A percentile compares a stretch with the other conserved stretches of the same genome.
Evolutionary conservation across 2,329 filamentous ascomycete genomes (phyloP).

Genomic region (Dothiorella sarmentorum): DNA sequence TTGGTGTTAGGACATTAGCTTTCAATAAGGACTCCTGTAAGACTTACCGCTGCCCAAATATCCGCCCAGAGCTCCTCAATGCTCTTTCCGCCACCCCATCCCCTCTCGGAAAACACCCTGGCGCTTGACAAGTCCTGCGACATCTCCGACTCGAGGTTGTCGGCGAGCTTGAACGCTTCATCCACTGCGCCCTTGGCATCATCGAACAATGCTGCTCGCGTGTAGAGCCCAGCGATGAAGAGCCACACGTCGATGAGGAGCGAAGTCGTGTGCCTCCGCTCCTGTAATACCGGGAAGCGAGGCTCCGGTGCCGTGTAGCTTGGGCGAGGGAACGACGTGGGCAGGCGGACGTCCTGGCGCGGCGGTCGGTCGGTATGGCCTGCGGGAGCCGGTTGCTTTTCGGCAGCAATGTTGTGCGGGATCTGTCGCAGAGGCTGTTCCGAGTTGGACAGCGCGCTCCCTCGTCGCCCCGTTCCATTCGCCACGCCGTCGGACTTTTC

Average conservation of each 20-base stretch:
- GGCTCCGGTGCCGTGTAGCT: conserved; percentile 41
- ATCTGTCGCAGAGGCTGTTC: conserved; percentile 39
- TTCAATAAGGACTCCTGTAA: neutral
- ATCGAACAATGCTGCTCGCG: conserved; percentile 72
- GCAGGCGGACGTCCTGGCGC: conserved; percentile 43
- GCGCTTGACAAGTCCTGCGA: conserved; percentile 60
- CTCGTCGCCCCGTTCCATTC: conserved; percentile 1
- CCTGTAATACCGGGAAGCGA: conserved; percentile 49
- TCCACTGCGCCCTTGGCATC: conserved; percentile 76
- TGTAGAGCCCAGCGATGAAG: conserved; percentile 83
- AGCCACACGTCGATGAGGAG: conserved; percentile 80
- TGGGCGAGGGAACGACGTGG: conserved; percentile 37
- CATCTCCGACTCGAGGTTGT: conserved; percentile 65
- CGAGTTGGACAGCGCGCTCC: conserved; percentile 21
- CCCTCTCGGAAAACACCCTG: conserved; percentile 59
- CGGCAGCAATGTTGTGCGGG: conserved; percentile 39
- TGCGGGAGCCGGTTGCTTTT: conserved; percentile 34
- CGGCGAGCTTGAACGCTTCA: conserved; percentile 76
- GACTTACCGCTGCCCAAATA: conserved; percentile 72
- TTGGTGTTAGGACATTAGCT: conserved; percentile 22
- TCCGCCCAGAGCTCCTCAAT: conserved; percentile 83
- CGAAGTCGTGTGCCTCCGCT: conserved; percentile 54
- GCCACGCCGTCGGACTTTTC: conserved; percentile 18
- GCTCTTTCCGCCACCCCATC: conserved; percentile 78
- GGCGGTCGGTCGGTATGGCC: conserved; percentile 41